phyloP scores from a whole-genome alignment of 208 protist species.

The Leishmania tarentolae region DNA sequence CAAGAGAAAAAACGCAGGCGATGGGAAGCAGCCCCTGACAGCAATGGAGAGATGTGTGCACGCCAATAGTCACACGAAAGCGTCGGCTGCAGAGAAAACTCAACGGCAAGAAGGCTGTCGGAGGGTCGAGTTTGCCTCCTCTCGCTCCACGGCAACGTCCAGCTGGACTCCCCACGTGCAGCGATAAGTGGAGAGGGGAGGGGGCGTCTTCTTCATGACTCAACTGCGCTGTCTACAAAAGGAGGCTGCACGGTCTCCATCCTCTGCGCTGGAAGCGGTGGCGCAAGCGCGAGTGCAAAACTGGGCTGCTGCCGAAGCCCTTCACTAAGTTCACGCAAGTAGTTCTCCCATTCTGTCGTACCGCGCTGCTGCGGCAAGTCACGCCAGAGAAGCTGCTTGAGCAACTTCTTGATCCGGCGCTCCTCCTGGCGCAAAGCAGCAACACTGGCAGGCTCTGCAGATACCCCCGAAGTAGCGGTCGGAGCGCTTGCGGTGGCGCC shows the following conservation, averaged over 20 bases:
- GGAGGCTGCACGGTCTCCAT: background rate
- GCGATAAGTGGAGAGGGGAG: no score
- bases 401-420: constrained; percentile 43
- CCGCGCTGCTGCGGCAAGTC: constrained; percentile 49
- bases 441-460: background rate
- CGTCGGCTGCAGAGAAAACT: background rate
- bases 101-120: background rate
- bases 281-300: constrained; percentile 9
- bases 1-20: background rate
- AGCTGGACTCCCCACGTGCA: background rate
- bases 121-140: background rate
- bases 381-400: constrained; percentile 64
- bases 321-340: constrained; percentile 48
- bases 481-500: background rate
- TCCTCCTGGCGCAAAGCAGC: constrained; percentile 37
- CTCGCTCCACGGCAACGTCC: background rate
- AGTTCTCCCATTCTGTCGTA: constrained; percentile 43
- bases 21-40: background rate
- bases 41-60: background rate
- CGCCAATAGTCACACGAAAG: background rate
- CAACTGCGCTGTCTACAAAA: background rate
- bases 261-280: background rate
- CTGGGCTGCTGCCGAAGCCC: constrained; percentile 34
- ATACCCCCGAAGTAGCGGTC: background rate
- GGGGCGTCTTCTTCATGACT: background rate